These are phyloP conservation scores for Keqinozyma sinolaborantium DNA, from an alignment of 1,139 yeast genomes.

Conservation along the genomic window DNA sequence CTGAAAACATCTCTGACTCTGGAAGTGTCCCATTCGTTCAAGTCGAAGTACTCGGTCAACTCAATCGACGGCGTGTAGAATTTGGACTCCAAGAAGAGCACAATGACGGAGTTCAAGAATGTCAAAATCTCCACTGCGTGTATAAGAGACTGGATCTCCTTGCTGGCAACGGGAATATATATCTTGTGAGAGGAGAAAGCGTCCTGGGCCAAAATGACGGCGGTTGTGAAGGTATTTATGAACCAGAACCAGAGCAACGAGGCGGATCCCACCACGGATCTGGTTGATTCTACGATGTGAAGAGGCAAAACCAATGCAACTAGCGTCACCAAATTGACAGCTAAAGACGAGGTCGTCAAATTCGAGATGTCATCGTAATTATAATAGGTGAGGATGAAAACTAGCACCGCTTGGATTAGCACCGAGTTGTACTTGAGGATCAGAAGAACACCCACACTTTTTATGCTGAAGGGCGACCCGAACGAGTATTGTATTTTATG, in stretches of 20 bases:
- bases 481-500: conserved; percentile 24
- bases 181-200: conserved; percentile 24
- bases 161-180: conserved; percentile 14
- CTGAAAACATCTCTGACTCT: conserved; percentile 21
- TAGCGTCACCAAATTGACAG: conserved; percentile 11
- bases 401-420: conserved; percentile 18
- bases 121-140: conserved; percentile 16
- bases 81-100: conserved; percentile 35
- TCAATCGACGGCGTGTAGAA: conserved; percentile 44
- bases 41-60: conserved; percentile 33
- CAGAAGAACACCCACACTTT: conserved; percentile 26
- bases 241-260: conserved; percentile 32
- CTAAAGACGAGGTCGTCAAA: conserved; percentile 7
- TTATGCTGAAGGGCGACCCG: conserved; percentile 21
- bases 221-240: conserved; percentile 12
- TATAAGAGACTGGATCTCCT: conserved; percentile 9
- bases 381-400: conserved; percentile 13
- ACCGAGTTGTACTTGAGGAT: conserved; percentile 20
- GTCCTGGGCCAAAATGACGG: conserved; percentile 26
- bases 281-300: conserved; percentile 31
- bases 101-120: conserved; percentile 23
- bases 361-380: conserved; percentile 8
- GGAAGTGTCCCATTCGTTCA: conserved; percentile 27
- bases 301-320: conserved; percentile 22
- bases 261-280: conserved; percentile 22